phyloP scores from a whole-genome alignment of 2,329 filamentous ascomycete species.

The Ophioceras dolichostomum region DNA sequence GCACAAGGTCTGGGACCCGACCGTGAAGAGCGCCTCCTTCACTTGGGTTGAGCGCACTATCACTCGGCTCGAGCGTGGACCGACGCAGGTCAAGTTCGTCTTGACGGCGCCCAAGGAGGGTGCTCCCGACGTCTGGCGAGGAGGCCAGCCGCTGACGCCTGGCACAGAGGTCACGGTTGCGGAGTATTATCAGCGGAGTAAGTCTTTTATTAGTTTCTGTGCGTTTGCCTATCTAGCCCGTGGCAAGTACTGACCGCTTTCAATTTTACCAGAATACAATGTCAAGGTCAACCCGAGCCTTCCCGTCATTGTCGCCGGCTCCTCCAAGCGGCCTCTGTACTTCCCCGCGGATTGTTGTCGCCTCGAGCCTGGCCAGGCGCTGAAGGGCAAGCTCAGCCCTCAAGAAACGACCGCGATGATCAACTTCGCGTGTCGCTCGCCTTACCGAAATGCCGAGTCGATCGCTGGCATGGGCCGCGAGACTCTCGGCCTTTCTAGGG shows the following conservation, averaged over 20 bases:
- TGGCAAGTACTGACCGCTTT: too few relatives aligned
- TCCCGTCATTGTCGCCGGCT: constrained; percentile 58
- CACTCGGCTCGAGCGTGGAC: too few relatives aligned
- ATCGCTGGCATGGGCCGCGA: constrained; percentile 46
- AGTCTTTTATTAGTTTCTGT: constrained; percentile 9
- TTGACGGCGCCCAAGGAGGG: constrained; percentile 6
- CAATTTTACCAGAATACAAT: constrained; percentile 14
- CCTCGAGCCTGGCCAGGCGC: constrained; percentile 52
- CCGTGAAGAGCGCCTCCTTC: too few relatives aligned
- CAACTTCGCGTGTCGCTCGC: constrained; percentile 54
- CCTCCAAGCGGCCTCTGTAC: constrained; percentile 41
- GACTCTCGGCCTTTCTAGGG: constrained; percentile 38
- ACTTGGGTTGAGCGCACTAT: too few relatives aligned
- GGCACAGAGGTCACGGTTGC: constrained; percentile 21
- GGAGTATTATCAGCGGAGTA: constrained; percentile 32
- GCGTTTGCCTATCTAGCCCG: too few relatives aligned
- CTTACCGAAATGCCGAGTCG: constrained; percentile 53
- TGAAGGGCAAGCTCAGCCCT: constrained; percentile 44
- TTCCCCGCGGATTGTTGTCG: constrained; percentile 54
- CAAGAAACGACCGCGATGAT: constrained; percentile 60
- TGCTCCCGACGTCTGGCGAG: constrained; percentile 21
- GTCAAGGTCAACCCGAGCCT: constrained; percentile 21
- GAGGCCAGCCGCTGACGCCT: constrained; percentile 12
- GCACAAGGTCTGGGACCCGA: too few relatives aligned
- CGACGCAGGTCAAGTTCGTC: not conserved